These are phyloP conservation scores for Kokia cookei DNA, from an alignment of 441 rosid genomes.

Conservation along the genomic window DNA sequence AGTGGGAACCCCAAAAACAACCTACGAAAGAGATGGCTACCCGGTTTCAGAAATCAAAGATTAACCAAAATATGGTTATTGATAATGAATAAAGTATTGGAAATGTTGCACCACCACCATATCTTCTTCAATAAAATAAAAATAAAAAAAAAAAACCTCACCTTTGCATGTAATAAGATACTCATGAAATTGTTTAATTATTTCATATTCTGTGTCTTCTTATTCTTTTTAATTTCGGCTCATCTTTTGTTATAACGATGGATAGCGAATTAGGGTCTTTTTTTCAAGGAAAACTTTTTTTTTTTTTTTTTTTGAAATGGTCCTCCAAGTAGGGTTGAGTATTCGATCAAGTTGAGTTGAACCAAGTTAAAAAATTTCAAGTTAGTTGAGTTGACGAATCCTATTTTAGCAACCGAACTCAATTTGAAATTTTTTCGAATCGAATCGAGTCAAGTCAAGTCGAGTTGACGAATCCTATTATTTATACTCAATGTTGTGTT, in stretches of 20 bases:
- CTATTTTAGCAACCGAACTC: too few relatives aligned
- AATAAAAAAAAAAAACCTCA: too few relatives aligned
- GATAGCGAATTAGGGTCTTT: background rate
- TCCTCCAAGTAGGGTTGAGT: too few relatives aligned
- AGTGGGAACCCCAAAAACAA: conserved; percentile 5
- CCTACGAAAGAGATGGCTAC: conserved; percentile 15
- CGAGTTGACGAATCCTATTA: too few relatives aligned
- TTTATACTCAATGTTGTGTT: too few relatives aligned
- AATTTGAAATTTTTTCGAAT: too few relatives aligned
- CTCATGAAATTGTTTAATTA: background rate
- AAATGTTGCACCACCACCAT: background rate
- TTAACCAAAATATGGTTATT: background rate
- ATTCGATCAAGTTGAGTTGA: too few relatives aligned
- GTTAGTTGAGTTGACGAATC: too few relatives aligned
- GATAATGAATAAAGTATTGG: background rate
- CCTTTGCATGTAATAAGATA: background rate
- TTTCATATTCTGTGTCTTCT: background rate
- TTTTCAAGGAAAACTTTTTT: too few relatives aligned
- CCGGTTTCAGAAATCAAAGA: background rate
- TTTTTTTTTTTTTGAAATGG: too few relatives aligned
- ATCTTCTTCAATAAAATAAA: background rate
- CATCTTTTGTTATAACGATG: background rate
- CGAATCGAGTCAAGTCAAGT: too few relatives aligned
- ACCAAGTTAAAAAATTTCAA: too few relatives aligned
- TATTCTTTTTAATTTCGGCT: background rate